phyloP scores from a whole-genome alignment of 2,329 filamentous ascomycete species.

The Fusarium pseudoanthophilum region DNA sequence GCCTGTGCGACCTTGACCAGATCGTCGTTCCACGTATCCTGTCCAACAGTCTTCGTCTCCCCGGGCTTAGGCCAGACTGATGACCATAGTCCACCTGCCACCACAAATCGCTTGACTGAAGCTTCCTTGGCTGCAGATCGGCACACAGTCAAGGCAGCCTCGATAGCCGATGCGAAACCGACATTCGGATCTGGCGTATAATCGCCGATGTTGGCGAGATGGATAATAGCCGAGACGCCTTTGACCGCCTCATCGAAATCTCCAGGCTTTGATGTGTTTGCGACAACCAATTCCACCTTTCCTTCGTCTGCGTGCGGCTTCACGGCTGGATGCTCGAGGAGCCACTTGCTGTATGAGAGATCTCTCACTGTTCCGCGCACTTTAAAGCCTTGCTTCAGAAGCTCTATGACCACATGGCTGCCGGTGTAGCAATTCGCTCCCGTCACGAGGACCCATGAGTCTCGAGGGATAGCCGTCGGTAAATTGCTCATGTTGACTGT shows the following conservation, averaged over 20 bases:
- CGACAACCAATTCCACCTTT: conserved; percentile 29
- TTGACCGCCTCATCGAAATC: conserved; percentile 36
- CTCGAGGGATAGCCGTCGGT: conserved; percentile 31
- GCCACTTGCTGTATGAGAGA: conserved; percentile 30
- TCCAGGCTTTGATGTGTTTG: conserved; percentile 25
- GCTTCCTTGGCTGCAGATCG: conserved; percentile 31
- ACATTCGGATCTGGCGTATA: conserved; percentile 26
- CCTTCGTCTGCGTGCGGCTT: conserved; percentile 9
- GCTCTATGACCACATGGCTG: conserved; percentile 35
- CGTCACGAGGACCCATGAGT: conserved; percentile 38
- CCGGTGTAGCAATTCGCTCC: conserved; percentile 37
- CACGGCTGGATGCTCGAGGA: conserved; percentile 23
- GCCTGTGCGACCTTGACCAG: conserved; percentile 18
- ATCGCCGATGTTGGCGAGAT: conserved; percentile 29
- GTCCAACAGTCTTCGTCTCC: not conserved
- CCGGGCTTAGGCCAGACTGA: conserved; percentile 19
- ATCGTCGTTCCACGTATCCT: conserved; percentile 36
- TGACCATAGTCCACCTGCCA: conserved; percentile 32
- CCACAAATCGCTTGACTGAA: conserved; percentile 33
- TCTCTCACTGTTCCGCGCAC: conserved; percentile 36
- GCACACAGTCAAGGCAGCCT: conserved; percentile 26
- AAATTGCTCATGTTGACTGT: not conserved
- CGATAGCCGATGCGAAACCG: conserved; percentile 21
- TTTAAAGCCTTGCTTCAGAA: conserved; percentile 34
- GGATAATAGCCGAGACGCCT: conserved; percentile 33